Percentiles rank a stretch among this genome's conserved stretches.
Evolutionary conservation across 441 rosid species (phyloP).

Genomic region (Erysimum cheiri): DNA sequence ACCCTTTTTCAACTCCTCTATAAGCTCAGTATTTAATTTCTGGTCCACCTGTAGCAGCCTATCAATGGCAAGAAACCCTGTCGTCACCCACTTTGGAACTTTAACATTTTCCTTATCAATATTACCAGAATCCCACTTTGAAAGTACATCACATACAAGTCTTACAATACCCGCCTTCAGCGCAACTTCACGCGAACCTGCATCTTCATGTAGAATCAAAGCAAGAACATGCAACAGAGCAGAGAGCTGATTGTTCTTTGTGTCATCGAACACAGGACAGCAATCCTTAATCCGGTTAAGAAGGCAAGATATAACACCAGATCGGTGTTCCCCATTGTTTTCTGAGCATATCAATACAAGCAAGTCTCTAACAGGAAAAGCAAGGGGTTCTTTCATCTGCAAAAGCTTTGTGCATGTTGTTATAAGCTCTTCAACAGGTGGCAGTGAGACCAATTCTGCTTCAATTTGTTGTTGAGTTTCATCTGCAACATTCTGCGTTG

Average conservation of each 20-base stretch:
- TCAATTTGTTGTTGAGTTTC: slow-evolving; percentile 61
- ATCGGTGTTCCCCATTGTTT: slow-evolving; percentile 88
- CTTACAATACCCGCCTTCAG: slow-evolving; percentile 76
- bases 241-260: slow-evolving; percentile 62
- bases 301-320: slow-evolving; percentile 76
- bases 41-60: slow-evolving; percentile 89
- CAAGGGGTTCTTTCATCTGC: slow-evolving; percentile 90
- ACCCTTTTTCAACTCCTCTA: slow-evolving; percentile 76
- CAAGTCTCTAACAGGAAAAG: slow-evolving; percentile 92
- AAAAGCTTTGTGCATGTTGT: slow-evolving; percentile 87
- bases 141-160: slow-evolving; percentile 74
- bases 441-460: slow-evolving; percentile 84
- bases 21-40: slow-evolving; percentile 74
- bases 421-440: slow-evolving; percentile 88
- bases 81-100: slow-evolving; percentile 96
- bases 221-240: slow-evolving; percentile 93
- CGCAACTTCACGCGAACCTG: slow-evolving; percentile 80
- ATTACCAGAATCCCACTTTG: slow-evolving; percentile 73
- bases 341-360: slow-evolving; percentile 89
- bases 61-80: slow-evolving; percentile 95
- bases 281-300: slow-evolving; percentile 75
- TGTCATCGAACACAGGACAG: slow-evolving; percentile 57
- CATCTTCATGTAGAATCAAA: slow-evolving; percentile 91
- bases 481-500: slow-evolving; percentile 67
- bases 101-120: slow-evolving; percentile 55